These are phyloP conservation scores for Cymbopogon citratus DNA, from an alignment of 176 grass and related monocot genomes.

Conservation along the genomic window DNA sequence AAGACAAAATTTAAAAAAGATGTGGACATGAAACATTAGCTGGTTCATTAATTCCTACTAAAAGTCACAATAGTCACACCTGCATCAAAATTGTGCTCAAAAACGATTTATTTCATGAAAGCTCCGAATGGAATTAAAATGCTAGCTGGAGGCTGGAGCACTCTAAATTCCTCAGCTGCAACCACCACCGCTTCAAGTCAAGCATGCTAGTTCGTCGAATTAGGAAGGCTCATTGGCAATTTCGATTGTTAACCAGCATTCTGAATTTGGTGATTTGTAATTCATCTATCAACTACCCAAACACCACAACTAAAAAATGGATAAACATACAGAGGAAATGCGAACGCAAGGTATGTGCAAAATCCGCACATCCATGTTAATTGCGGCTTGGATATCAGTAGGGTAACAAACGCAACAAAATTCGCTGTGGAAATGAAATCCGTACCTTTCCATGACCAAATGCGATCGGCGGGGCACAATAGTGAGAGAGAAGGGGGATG, in stretches of 20 bases:
- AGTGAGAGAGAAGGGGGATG: background rate
- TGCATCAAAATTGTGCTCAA: background rate
- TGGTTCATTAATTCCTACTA: background rate
- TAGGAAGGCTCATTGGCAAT: background rate
- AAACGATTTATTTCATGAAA: background rate
- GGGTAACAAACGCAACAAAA: background rate
- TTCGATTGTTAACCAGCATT: no score
- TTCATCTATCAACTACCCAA: background rate
- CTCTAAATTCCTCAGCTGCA: background rate
- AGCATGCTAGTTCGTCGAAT: background rate
- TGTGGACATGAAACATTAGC: constrained; percentile 34
- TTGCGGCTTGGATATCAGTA: background rate
- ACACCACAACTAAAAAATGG: background rate
- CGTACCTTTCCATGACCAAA: background rate
- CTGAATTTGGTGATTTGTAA: no score
- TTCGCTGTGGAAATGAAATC: background rate
- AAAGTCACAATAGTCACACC: background rate
- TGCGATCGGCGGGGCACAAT: background rate
- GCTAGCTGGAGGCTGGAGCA: background rate
- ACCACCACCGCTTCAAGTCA: background rate
- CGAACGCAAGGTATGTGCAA: background rate
- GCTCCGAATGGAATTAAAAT: background rate
- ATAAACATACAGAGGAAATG: background rate
- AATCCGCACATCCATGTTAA: background rate
- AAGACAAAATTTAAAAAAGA: background rate